A percentile compares a stretch with the other conserved stretches of the same genome.
Conservation (phyloP, 2,329 filamentous ascomycete species). For the Akanthomyces lecanii region DNA sequence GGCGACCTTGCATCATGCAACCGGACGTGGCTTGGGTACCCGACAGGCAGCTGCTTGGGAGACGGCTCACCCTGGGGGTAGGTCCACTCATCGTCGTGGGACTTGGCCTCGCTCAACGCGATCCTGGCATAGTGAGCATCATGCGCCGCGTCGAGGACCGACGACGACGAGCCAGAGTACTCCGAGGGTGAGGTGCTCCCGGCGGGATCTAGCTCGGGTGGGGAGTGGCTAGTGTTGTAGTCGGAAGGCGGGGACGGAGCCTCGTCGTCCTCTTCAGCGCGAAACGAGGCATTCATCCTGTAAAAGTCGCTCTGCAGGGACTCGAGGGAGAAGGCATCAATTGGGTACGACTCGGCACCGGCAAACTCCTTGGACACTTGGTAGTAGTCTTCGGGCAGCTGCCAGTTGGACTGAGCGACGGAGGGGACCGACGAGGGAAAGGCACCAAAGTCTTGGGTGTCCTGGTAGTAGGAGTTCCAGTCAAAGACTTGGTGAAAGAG, state of each 20-base stretch:
- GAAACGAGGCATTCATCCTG: conserved; percentile 33
- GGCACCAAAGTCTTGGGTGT: conserved; percentile 8
- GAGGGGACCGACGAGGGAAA: conserved; percentile 2
- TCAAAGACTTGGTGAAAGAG: conserved; percentile 36
- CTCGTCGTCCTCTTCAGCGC: conserved; percentile 29
- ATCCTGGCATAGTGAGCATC: conserved; percentile 27
- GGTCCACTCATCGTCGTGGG: conserved; percentile 39
- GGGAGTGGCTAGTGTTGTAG: conserved; percentile 34
- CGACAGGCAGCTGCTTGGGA: conserved; percentile 29
- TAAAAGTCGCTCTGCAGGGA: conserved; percentile 28
- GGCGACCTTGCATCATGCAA: conserved; percentile 26
- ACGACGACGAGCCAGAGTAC: conserved; percentile 32
- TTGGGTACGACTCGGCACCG: conserved; percentile 33
- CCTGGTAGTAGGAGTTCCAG: conserved; percentile 32
- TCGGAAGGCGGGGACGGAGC: conserved; percentile 28
- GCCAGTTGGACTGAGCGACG: conserved; percentile 24
- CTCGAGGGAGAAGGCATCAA: conserved; percentile 32
- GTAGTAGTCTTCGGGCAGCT: conserved; percentile 25
- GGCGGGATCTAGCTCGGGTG: conserved; percentile 35
- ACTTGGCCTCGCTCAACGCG: conserved; percentile 33
- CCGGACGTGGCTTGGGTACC: conserved; percentile 31
- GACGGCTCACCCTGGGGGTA: conserved; percentile 31
- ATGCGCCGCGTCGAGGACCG: conserved; percentile 30
- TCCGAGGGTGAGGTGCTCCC: conserved; percentile 39
- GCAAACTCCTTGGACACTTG: conserved; percentile 32